Percentiles rank a stretch among this genome's conserved stretches.
Conservation (phyloP, 2,329 filamentous ascomycete species). For the Nakataea oryzae region DNA sequence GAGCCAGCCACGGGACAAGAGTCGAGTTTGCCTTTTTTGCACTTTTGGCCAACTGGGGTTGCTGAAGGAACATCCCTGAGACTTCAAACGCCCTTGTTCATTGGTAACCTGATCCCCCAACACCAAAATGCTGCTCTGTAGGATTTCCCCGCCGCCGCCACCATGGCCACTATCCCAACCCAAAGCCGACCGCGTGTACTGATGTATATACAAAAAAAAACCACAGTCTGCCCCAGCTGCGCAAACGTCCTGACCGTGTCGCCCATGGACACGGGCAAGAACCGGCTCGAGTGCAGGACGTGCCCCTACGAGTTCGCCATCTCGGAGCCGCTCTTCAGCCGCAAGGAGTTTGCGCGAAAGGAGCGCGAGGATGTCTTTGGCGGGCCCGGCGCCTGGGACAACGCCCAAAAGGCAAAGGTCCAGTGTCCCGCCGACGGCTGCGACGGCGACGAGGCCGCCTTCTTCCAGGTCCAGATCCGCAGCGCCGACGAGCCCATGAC, state of each 20-base stretch:
- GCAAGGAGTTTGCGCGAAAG: conserved; percentile 77
- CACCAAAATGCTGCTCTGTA: conserved; percentile 57
- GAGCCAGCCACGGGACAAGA: background rate
- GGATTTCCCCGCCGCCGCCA: conserved; percentile 7
- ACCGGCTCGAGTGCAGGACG: conserved; percentile 89
- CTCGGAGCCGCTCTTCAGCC: conserved; percentile 66
- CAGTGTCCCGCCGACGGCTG: conserved; percentile 79
- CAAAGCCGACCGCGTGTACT: conserved; percentile 3
- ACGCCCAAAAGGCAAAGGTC: conserved; percentile 73
- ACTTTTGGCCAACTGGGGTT: too few species aligned
- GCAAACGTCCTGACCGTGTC: conserved; percentile 75
- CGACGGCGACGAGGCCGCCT: conserved; percentile 76
- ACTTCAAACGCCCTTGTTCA: background rate
- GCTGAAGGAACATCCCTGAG: too few species aligned
- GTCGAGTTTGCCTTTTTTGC: background rate
- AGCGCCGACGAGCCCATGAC: conserved; percentile 99
- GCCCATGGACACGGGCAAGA: conserved; percentile 44
- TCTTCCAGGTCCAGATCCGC: conserved; percentile 94
- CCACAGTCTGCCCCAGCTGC: conserved; percentile 69
- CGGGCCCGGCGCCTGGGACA: conserved; percentile 79
- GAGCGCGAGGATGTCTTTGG: conserved; percentile 86
- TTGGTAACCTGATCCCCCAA: background rate
- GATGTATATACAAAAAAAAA: background rate
- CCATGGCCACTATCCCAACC: background rate
- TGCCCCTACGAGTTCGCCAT: conserved; percentile 89